Base-by-base conservation (phyloP, 257 asterid species). In the Salvia rosmarinus region DNA sequence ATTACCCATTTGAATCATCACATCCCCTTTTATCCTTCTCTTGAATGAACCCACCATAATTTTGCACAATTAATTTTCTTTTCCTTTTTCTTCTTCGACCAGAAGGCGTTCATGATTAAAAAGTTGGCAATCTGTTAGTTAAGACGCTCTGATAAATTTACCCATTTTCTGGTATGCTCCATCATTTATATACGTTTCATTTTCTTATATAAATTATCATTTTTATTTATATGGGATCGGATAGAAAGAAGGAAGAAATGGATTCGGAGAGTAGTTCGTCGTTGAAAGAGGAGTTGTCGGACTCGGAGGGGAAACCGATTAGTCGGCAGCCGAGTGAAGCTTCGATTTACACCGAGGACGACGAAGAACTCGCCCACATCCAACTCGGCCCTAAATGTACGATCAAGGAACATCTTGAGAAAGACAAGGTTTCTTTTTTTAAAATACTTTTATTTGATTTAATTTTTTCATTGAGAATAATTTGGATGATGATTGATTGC, bases 321-420 rank as follows among this genome's bases (percentile, higher is more conserved):
- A 79, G 82, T 10, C 43, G 79, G 23, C 78, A 78, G 47, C 71
- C 79, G 8, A 81, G 81, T 44, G 80, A 79, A 25, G 57, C 74
- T 16, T 77, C 83, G 2, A 39, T 56, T 5, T 78, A 75, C 47
- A 78, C 82, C 7, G 88, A 83, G 71, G 85, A 81, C 10, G 82
- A 83, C 4, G 82, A 80, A 34, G 84, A 80, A n/a, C 25, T 63
- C 60, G 69, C 68, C 7, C 75, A 73, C 46, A 69, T 83, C 66
- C 83, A 80, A 56, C 51, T 83, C 7, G 88, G 85, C 1, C 84
- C 88, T 2, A 80, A 83, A 55, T 30, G 73, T 44, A 83, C 73
- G 13, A 80, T 83, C 77, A 78, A 77, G 68, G 80, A 83, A 68
- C 87, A 83, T 68, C 83, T 80, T 57, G 87, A 83, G 83, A 83